Percentiles rank a stretch among this genome's conserved stretches.
These are phyloP conservation scores for Geotrichum bryndzae DNA, from an alignment of 1,139 yeast genomes.

Conservation along the genomic window DNA sequence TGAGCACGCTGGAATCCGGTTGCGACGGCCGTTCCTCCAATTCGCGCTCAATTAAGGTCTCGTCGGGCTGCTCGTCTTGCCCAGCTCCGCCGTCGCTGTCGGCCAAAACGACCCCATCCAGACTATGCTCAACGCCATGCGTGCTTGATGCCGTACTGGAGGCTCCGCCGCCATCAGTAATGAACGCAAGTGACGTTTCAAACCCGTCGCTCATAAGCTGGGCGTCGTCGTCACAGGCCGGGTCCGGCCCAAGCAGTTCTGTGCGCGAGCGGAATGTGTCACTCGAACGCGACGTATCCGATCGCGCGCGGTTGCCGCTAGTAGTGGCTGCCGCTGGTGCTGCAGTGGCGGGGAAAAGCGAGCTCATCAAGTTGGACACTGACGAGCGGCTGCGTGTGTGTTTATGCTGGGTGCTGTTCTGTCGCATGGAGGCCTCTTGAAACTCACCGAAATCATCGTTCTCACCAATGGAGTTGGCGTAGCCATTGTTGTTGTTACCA, in stretches of 20 bases:
- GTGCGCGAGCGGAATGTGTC: constrained; percentile 28
- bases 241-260: constrained; percentile 27
- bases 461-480: neutral
- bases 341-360: constrained; percentile 2
- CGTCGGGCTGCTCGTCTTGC: neutral
- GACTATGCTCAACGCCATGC: neutral
- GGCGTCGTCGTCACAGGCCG: constrained; percentile 26
- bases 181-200: constrained; percentile 20
- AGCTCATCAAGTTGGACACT: neutral
- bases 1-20: too few relatives aligned
- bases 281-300: constrained; percentile 25
- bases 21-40: too few relatives aligned
- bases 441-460: neutral
- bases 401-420: neutral
- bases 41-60: too few relatives aligned
- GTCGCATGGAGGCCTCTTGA: neutral
- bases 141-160: neutral
- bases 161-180: constrained; percentile 10
- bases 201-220: constrained; percentile 28
- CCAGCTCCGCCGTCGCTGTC: neutral
- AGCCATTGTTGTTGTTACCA: constrained; percentile 13
- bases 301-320: constrained; percentile 20
- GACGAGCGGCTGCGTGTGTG: neutral
- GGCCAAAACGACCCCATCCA: too few relatives aligned
- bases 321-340: neutral